Conservation (phyloP, 2,329 filamentous ascomycete species). For the Aureobasidium sp. region DNA sequence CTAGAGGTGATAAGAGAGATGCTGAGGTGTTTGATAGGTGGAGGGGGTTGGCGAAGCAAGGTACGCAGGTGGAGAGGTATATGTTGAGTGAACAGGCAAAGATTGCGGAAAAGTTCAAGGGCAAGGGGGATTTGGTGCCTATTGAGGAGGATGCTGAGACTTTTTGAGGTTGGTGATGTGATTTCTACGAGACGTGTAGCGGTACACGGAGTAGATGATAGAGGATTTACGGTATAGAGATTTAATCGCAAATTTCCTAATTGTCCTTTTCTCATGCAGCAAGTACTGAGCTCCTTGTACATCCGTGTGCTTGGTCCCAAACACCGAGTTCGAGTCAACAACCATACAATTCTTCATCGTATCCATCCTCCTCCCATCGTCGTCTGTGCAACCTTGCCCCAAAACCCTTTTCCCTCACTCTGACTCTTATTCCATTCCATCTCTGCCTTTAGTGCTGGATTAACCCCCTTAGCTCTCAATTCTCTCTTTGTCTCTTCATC, state of each 20-base stretch:
- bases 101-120: conserved; percentile 56
- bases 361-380: conserved; percentile 24
- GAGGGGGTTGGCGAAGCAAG: conserved; percentile 55
- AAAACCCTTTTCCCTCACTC: conserved; percentile 17
- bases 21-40: conserved; percentile 57
- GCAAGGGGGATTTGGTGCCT: conserved; percentile 52
- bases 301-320: too few relatives aligned
- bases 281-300: too few relatives aligned
- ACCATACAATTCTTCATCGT: background rate
- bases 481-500: conserved; percentile 22
- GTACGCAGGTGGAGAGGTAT: conserved; percentile 55
- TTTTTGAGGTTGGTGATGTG: conserved; percentile 27
- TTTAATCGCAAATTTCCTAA: too few relatives aligned
- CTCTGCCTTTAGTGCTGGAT: conserved; percentile 25
- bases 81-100: conserved; percentile 62
- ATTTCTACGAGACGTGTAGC: too few relatives aligned
- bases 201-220: too few relatives aligned
- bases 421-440: conserved; percentile 22
- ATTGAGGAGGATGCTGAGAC: conserved; percentile 48
- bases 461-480: conserved; percentile 24
- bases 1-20: conserved; percentile 64
- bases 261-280: too few relatives aligned
- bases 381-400: conserved; percentile 24
- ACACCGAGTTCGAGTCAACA: too few relatives aligned
- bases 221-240: too few relatives aligned